Evolutionary conservation across 225 moss, liverwort and hornwort species (phyloP).

Genomic region (Pseudisothecium myosuroides): DNA sequence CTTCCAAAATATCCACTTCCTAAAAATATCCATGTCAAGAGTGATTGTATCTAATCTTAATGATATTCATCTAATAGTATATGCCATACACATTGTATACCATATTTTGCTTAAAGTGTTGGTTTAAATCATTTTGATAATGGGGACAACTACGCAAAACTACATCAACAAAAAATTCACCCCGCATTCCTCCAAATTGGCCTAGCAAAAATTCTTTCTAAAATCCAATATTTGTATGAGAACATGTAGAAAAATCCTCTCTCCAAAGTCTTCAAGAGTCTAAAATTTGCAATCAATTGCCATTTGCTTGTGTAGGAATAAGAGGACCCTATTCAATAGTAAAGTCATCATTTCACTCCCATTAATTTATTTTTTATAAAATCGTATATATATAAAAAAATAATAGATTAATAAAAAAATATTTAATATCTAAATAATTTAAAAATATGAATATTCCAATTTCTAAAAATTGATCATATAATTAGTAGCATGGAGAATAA

Average conservation of each 20-base stretch:
- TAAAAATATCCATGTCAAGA: neutral
- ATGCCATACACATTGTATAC: neutral
- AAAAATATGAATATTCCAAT: accelerated
- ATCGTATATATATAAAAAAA: neutral
- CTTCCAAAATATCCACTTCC: neutral
- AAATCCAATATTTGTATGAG: neutral
- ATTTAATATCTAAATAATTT: neutral
- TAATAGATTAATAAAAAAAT: no score
- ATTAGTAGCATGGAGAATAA: neutral
- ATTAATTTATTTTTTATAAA: neutral
- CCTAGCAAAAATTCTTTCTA: neutral
- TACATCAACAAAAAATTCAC: neutral
- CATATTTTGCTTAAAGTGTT: accelerated
- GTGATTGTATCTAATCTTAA: neutral
- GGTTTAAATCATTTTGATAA: neutral
- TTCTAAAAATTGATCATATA: neutral
- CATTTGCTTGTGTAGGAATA: neutral
- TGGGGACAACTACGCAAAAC: neutral
- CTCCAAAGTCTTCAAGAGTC: neutral
- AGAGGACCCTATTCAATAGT: neutral
- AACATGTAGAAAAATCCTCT: neutral
- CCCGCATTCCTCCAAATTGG: neutral
- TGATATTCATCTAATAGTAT: neutral
- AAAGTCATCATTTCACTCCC: neutral
- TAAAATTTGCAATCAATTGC: neutral